Base-by-base conservation (phyloP, 805 yeast species). In the Candida cerambycidarum region DNA sequence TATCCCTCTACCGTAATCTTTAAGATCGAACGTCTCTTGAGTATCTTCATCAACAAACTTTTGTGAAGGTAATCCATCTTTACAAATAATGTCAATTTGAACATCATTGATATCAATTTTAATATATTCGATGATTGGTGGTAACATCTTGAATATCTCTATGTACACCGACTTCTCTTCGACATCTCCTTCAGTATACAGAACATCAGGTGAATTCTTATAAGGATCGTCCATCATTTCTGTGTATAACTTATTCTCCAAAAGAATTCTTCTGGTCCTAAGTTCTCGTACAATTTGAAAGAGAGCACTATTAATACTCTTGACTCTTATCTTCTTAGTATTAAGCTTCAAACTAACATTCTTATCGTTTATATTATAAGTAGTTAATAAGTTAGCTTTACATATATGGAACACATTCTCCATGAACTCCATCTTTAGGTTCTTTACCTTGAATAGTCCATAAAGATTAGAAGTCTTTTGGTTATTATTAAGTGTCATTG, bases 21-120 rank as follows among this genome's bases (percentile, higher is more conserved):
- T 64, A 36, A 71, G 51, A 42, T 71, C 67, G 18, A 65, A 47
- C 5, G 63, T 58, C 17, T 61, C 46, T 1, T 51, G 54, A 1
- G 57, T 36, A 1, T 41, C 42, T 5, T 56, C 54, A 35, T 63
- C 65, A 23, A 37, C 48, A 10, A 63, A 47, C 2, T 46, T 42
- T 38, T 63, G 63, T 39, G 59, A 54, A 0, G 76, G 76, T 13
- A 71, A 52, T 7, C 63, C 63, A 41, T 70, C 75, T 39, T 67
- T 68, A 46, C 75, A 69, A 11, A 65, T 56, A 3, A 71, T 56
- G 34, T 65, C 66, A 1, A 63, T 56, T 47, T 62, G 65, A 12
- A 68, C 28, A 24, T 53, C 47, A 3, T 58, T 39, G 6, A 64
- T 47, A n/a, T 54, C 54, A 13, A 65, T 29, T 44, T 57, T 59